phyloP scores from a whole-genome alignment of 2,329 filamentous ascomycete genomes.

The Gyromitra esculenta region DNA sequence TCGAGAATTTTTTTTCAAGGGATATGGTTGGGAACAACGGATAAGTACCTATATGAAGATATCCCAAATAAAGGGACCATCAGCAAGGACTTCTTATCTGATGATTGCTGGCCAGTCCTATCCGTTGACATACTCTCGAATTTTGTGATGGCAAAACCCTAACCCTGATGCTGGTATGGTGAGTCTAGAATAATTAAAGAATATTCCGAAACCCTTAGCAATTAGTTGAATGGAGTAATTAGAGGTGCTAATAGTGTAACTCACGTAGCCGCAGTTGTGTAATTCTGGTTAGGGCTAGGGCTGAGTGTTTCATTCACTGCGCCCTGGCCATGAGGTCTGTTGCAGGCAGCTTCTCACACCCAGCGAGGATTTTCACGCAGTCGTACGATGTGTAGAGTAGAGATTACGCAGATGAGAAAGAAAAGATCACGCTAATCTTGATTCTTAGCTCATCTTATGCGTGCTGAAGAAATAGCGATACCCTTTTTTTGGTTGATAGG shows the following conservation, averaged over 20 bases:
- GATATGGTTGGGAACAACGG: background rate
- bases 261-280: background rate
- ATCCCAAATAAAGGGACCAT: background rate
- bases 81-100: background rate
- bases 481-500: slow-evolving; percentile 29
- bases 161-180: background rate
- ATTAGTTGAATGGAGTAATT: background rate
- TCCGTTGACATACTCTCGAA: background rate
- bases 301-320: slow-evolving; percentile 27
- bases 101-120: background rate
- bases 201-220: background rate
- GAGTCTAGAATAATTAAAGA: slow-evolving; percentile 4
- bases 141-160: background rate
- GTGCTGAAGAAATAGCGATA: slow-evolving; percentile 14
- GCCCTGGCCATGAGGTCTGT: slow-evolving; percentile 1
- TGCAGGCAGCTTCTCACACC: background rate
- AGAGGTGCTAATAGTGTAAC: background rate
- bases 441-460: slow-evolving; percentile 45
- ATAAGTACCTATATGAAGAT: slow-evolving; percentile 4
- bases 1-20: slow-evolving; percentile 5
- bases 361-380: background rate
- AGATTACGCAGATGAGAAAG: slow-evolving; percentile 23
- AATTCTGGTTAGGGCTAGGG: slow-evolving; percentile 20
- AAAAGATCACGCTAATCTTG: slow-evolving; percentile 43
- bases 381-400: slow-evolving; percentile 15